Evolutionary conservation across 2,329 filamentous ascomycete genomes (phyloP).

Genomic region (Trichoderma sp.): DNA sequence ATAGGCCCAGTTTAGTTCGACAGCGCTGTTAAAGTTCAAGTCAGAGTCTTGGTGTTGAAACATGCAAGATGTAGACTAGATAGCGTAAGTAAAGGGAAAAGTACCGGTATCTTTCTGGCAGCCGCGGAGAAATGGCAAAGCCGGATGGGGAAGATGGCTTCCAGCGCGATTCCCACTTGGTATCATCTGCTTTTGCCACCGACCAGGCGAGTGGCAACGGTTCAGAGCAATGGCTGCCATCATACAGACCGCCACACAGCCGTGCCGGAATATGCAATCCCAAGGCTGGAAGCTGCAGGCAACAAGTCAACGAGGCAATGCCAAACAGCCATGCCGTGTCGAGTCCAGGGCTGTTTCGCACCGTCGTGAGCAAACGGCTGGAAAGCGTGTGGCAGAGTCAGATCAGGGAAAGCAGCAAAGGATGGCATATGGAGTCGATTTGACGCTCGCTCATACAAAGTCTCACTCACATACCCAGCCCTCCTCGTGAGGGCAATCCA

Average conservation of each 20-base stretch:
- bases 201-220: neutral
- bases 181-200: neutral
- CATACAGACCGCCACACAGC: neutral
- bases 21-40: conserved; percentile 21
- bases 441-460: conserved; percentile 15
- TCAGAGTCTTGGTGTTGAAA: conserved; percentile 14
- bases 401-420: conserved; percentile 5
- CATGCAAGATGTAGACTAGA: conserved; percentile 12
- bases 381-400: neutral
- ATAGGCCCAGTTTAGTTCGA: neutral
- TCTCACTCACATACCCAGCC: conserved; percentile 22
- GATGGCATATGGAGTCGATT: conserved; percentile 6
- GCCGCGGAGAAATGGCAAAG: neutral
- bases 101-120: neutral
- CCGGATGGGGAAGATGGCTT: neutral
- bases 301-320: neutral
- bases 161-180: neutral
- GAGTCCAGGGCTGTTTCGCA: conserved; percentile 13
- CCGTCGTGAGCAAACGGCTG: neutral
- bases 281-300: neutral
- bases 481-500: conserved; percentile 4
- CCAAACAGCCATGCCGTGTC: neutral
- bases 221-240: neutral
- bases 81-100: neutral
- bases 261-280: neutral